A percentile compares a stretch with the other conserved stretches of the same genome.
Evolutionary conservation across 2,329 filamentous ascomycete species (phyloP).

Genomic region (Aspergillus sergii): DNA sequence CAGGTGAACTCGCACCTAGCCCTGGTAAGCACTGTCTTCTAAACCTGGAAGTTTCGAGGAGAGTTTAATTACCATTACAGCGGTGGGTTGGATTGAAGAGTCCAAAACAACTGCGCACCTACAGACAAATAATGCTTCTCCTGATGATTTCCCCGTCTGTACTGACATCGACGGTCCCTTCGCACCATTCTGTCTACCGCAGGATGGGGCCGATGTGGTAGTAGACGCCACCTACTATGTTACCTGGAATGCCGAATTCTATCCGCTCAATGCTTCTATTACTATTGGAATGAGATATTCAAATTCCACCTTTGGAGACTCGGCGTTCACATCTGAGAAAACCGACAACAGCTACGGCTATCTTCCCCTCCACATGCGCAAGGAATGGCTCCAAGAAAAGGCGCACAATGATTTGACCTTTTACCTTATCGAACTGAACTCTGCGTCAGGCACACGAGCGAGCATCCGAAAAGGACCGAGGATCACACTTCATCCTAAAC

Average conservation of each 20-base stretch:
- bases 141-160: slow-evolving; percentile 36
- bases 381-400: slow-evolving; percentile 44
- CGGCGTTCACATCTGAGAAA: slow-evolving; percentile 40
- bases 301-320: slow-evolving; percentile 34
- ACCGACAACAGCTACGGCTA: slow-evolving; percentile 43
- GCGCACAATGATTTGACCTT: slow-evolving; percentile 41
- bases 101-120: slow-evolving; percentile 6
- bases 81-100: not conserved
- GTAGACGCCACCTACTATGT: slow-evolving; percentile 44
- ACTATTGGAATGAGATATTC: slow-evolving; percentile 37
- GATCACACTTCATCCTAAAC: slow-evolving; percentile 38
- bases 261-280: slow-evolving; percentile 34
- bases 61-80: not conserved
- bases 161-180: slow-evolving; percentile 24
- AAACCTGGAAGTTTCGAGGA: too few species aligned
- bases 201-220: slow-evolving; percentile 35
- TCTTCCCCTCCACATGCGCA: slow-evolving; percentile 40
- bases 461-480: slow-evolving; percentile 38
- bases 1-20: not conserved
- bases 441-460: slow-evolving; percentile 27
- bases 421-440: slow-evolving; percentile 36
- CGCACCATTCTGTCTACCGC: slow-evolving; percentile 39
- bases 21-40: not conserved
- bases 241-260: slow-evolving; percentile 41
- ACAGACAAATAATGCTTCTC: slow-evolving; percentile 10